Percentiles rank a stretch among this genome's conserved stretches.
These are phyloP conservation scores for Schrenkiella parvula DNA, from an alignment of 345 rosid species.

Conservation along the genomic window DNA sequence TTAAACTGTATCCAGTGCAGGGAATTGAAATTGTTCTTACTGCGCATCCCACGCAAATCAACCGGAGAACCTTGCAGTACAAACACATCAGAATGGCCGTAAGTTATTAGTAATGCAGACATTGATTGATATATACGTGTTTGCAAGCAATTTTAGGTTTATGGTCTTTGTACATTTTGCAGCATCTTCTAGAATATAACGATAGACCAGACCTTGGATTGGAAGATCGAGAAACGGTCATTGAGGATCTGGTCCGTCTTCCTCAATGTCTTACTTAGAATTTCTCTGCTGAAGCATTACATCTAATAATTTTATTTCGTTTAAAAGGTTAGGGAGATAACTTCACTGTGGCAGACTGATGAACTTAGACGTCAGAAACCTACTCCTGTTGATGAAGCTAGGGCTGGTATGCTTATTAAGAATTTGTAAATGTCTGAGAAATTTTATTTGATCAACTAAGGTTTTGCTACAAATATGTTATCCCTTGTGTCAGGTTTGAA, in stretches of 20 bases:
- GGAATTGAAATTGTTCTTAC: slow-evolving; percentile 96
- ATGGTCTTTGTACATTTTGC: slow-evolving; percentile 27
- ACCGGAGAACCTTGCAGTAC: slow-evolving; percentile 87
- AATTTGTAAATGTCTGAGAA: not conserved
- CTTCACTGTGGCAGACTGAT: slow-evolving; percentile 93
- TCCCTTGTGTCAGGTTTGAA: slow-evolving; percentile 54
- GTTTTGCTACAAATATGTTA: slow-evolving; percentile 5
- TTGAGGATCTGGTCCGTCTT: slow-evolving; percentile 82
- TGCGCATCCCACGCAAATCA: slow-evolving; percentile 95
- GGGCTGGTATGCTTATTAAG: slow-evolving; percentile 54
- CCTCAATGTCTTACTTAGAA: not conserved
- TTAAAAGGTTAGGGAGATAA: slow-evolving; percentile 77
- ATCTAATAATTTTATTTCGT: not conserved
- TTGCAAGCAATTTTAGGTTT: slow-evolving; percentile 4
- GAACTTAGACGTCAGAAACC: slow-evolving; percentile 96
- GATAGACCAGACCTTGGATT: slow-evolving; percentile 85
- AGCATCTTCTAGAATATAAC: slow-evolving; percentile 90
- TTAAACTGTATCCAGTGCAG: slow-evolving; percentile 37
- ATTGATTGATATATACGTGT: slow-evolving; percentile 6
- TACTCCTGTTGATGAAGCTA: slow-evolving; percentile 93
- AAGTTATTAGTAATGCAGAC: slow-evolving; percentile 32
- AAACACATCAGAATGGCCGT: slow-evolving; percentile 91
- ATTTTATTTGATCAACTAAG: not conserved
- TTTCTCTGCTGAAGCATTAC: slow-evolving; percentile 2
- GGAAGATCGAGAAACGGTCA: slow-evolving; percentile 88